phyloP scores from a whole-genome alignment of 139 green algal genomes.

The Tetradesmus obliquus region DNA sequence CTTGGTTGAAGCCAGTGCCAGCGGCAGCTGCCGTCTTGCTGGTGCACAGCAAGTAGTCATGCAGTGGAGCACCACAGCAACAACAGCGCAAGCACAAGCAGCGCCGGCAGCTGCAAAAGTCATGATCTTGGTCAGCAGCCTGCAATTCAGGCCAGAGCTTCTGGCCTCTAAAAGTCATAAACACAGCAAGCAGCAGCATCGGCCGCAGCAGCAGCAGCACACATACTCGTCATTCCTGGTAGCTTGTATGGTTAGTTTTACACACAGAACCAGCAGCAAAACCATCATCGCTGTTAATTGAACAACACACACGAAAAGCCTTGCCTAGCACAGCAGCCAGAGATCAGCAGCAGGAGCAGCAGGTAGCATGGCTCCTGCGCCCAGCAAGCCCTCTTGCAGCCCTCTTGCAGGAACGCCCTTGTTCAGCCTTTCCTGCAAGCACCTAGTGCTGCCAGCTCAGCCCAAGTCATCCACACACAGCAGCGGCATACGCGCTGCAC shows the following conservation, averaged over 20 bases:
- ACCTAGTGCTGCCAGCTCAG: no score
- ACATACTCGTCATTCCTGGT: not conserved
- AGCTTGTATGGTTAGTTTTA: not conserved
- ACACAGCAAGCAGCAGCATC: not conserved
- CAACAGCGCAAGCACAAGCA: not conserved
- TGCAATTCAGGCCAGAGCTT: not conserved
- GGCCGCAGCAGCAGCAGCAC: not conserved
- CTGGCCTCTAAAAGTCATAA: not conserved
- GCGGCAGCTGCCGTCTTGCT: not conserved
- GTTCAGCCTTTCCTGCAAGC: no score
- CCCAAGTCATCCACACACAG: not conserved
- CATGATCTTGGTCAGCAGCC: not conserved
- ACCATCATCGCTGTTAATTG: not conserved
- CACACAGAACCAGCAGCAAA: not conserved
- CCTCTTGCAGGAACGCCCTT: no score
- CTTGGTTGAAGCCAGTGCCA: not conserved
- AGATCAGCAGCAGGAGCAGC: no score
- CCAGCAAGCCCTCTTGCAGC: no score
- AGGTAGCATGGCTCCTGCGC: no score
- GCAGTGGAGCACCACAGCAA: not conserved
- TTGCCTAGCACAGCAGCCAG: no score
- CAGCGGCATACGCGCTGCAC: not conserved
- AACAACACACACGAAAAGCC: not conserved
- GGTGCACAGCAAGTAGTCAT: not conserved
- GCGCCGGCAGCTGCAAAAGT: not conserved